Evolutionary conservation across 1,139 yeast genomes (phyloP), one percentile per base, ranked within the genome.

Genomic region (Kurtzmaniella natalensis): DNA sequence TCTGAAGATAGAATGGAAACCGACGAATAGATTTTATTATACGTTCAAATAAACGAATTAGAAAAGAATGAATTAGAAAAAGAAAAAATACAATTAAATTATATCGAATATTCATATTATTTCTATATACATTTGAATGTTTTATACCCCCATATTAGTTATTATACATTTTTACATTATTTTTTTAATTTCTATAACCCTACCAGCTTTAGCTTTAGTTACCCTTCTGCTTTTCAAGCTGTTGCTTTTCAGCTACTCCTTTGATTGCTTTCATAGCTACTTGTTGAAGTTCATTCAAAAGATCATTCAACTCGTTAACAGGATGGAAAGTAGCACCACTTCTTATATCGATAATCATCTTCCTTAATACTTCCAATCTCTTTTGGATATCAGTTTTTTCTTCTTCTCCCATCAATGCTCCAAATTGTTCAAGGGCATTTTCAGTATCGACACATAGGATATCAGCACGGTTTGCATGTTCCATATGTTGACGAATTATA

Each of bases 401-500:
- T 7, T 48, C 56, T 4, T 57, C 59, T 2, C 58, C 58, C 73
- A 63, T 55, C 45, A 62, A 34, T 17, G 51, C 45, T 2, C 74
- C 74, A 47, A 69, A 75, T 42, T 65, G 72, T 3, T 51, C 44
- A 21, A 76, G 52, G 0, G 77, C 75, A 43, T 64, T 65, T 31
- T 74, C 80, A 0, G 81, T 72, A 41, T 76, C 83, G 6, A 72
- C 62, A 31, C 79, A 64, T 41, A 76, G 64, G 11, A 76, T 68
- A 37, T 76, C 82, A 2, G 78, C 77, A 40, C 79, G 50, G 3
- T 70, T 64, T 4, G 76, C 76, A 50, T 70, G 70, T 35, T 70
- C 74, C 29, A 64, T 59, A 36, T 60, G 61, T 37, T 59, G 62
- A 34, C 64, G 57, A 37, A 57, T 51, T 32, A 61, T 64, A 28